phyloP scores from a whole-genome alignment of 106 monocot genomes.

The Ottelia alismoides region DNA sequence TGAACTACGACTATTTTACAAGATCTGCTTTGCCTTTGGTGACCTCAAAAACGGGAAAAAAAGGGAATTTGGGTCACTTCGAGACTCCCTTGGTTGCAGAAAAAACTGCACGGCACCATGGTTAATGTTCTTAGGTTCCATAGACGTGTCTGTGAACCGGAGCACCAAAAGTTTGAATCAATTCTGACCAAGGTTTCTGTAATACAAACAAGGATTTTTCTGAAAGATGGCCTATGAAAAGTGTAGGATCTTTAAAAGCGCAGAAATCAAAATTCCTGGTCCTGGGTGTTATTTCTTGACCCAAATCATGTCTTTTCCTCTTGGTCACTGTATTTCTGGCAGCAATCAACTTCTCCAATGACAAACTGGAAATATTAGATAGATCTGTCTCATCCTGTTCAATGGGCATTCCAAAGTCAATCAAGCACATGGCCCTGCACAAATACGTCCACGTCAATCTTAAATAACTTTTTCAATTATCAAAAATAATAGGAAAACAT shows the following conservation, averaged over 20 bases:
- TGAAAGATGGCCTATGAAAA: slow-evolving; percentile 64
- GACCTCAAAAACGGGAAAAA: slow-evolving; percentile 1
- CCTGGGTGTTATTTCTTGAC: too few relatives aligned
- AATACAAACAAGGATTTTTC: slow-evolving; percentile 60
- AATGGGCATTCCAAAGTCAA: slow-evolving; percentile 79
- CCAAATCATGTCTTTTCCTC: slow-evolving; percentile 16
- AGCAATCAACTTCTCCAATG: slow-evolving; percentile 12
- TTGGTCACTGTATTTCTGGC: slow-evolving; percentile 21
- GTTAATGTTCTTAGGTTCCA: too few relatives aligned
- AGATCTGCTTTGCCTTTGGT: not conserved
- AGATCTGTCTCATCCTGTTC: slow-evolving; percentile 29
- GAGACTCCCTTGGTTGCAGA: not conserved
- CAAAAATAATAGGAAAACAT: too few relatives aligned
- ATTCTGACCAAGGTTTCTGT: slow-evolving; percentile 79
- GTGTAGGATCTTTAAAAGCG: slow-evolving; percentile 47
- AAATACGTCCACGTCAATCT: too few relatives aligned
- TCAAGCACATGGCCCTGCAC: slow-evolving; percentile 89
- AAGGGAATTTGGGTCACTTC: not conserved
- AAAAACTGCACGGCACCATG: slow-evolving; percentile 10
- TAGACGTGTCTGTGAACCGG: slow-evolving; percentile 90
- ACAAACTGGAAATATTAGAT: slow-evolving; percentile 18
- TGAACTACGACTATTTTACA: not conserved
- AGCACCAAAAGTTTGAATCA: slow-evolving; percentile 50
- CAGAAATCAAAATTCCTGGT: slow-evolving; percentile 64
- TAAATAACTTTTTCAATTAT: too few relatives aligned